Base-by-base conservation (phyloP, 1,284 basidiomycete species). In the Moesziomyces globuligerus region DNA sequence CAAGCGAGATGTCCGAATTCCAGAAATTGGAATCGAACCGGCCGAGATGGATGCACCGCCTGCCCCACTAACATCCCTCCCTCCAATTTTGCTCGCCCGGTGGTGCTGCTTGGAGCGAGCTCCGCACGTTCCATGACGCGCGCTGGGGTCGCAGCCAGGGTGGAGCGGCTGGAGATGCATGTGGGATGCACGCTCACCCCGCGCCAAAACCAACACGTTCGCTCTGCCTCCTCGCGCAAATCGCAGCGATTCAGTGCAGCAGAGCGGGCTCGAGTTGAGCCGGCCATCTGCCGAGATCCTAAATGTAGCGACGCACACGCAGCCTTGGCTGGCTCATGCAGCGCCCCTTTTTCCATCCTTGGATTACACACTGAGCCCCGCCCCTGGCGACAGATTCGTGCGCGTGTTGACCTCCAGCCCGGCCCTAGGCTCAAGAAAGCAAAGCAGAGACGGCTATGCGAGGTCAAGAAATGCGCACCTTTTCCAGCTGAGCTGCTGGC, bases 1-100 rank as follows among this genome's bases (percentile, higher is more conserved):
- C 29, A 43, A 15, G 44, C 23, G 29, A 34, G 17, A 32, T 39
- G 41, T 45, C 51, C 44, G 43, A 53, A 28, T 46, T 53, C 36
- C 36, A 34, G 18, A 34, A 28, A 24, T 20, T 10, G 15, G n/a
- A 11, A 21, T 24, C 13, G 1, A 53, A 36, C 34, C 49, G 49
- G 41, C 40, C 44, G 51, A 21, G 28, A 44, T 7, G 32, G 13
- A 6, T 4, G 7, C 32, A 2, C 3, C 6, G 4, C 2, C 5
- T 1, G 2, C 4, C 29, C 10, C 15, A 34, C 32, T 34, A 34
- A 34, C 32, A 34, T 34, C 32, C 32, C 15, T n/a, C 6, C 32
- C 6, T 15, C 4, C 26, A 28, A 5, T 32, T 32, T 32, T 32
- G 28, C 5, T 9, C 5, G 1, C 13, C 32, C 6, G 6, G 32